Evolutionary conservation across 306 rosid genomes (phyloP).

Genomic region (Begonia masoniana): DNA sequence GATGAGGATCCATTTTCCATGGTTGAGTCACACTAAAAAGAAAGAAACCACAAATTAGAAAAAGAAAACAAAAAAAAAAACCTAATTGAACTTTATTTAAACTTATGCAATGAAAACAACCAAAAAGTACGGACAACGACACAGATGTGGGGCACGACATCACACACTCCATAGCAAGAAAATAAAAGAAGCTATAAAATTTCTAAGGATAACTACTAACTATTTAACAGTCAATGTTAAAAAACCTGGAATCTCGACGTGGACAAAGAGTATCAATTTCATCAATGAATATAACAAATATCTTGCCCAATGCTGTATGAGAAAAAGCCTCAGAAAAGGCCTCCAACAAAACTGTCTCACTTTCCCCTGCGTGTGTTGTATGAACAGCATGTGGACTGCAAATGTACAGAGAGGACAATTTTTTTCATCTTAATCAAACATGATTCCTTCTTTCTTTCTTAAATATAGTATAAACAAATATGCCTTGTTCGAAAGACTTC

Average conservation of each 20-base stretch:
- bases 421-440: conserved; percentile 9
- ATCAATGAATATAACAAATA: conserved; percentile 70
- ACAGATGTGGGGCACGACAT: too few relatives aligned
- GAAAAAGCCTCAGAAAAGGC: conserved; percentile 70
- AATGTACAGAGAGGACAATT: conserved; percentile 1
- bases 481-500: too few relatives aligned
- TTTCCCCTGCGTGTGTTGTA: conserved; percentile 66
- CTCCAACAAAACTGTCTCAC: conserved; percentile 65
- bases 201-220: too few relatives aligned
- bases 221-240: too few relatives aligned
- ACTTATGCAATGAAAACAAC: too few relatives aligned
- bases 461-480: too few relatives aligned
- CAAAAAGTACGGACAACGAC: too few relatives aligned
- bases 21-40: not conserved
- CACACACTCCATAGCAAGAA: too few relatives aligned
- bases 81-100: too few relatives aligned
- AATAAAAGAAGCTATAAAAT: too few relatives aligned
- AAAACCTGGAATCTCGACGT: conserved; percentile 62
- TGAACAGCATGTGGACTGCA: conserved; percentile 71
- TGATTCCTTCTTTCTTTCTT: too few relatives aligned
- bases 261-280: conserved; percentile 89
- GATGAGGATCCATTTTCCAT: not conserved
- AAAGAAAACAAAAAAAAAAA: too few relatives aligned
- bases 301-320: conserved; percentile 40
- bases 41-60: not conserved